Base-by-base conservation (phyloP, 129 eudicot species). In the Deinandra increscens region DNA sequence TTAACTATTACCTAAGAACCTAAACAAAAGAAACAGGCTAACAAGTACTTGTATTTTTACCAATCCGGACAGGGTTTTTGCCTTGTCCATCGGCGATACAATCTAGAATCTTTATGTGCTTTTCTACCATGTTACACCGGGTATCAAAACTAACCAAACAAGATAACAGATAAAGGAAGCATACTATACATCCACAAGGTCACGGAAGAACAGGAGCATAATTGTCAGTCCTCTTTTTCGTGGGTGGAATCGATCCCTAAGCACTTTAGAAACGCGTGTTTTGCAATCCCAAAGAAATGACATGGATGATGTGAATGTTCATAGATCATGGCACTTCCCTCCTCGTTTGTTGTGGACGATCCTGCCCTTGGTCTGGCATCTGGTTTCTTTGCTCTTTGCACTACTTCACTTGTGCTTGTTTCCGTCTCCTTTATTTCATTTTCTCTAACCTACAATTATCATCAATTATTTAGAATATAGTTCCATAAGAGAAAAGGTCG, bases 201-300 rank as follows among this genome's bases (percentile, higher is more conserved):
- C 37, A 71, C 22, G 4, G 43, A 6, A 41, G 64, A 59, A 33
- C 43, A n/a, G 10, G 66, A 11, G 13, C 26, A 70, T 23, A 18
- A 15, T 36, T 29, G 61, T 85, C 77, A 58, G 4, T 58, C 63
- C 1, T 58, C 38, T 29, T 58, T 58, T 58, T 58, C 63, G 26
- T 5, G 77, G 39, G 66, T 10, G 19, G 81, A 73, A 71, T 75
- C 87, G 37, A 88, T 72, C 10, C 96, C 96, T 65, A 88, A 71
- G 58, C 96, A 88, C 81, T 88, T 85, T 17, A 88, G 87, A 19
- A 88, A 83, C 3, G 84, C 91, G 68, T 88, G 80, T 71, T 79
- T 88, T 36, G 96, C 96, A 44, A 83, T 36, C 62, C 82, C 89
- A 75, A 88, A 36, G 60, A 78, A 76, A 77, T 83, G 33, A 78